phyloP scores from a whole-genome alignment of 768 basidiomycete species.

The Tephrocybe sp. region DNA sequence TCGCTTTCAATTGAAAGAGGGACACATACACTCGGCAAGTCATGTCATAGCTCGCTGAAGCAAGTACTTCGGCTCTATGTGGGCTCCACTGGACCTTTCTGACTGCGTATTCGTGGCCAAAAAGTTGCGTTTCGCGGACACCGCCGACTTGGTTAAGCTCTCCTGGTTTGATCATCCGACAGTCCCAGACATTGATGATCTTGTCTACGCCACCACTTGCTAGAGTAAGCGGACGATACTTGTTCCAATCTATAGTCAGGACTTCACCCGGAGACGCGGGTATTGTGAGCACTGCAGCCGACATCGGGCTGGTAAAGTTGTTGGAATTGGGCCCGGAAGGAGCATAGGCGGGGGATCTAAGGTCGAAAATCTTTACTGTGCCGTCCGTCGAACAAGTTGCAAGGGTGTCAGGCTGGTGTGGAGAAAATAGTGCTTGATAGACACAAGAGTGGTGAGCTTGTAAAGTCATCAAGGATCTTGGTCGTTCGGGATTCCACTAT shows the following conservation, averaged over 20 bases:
- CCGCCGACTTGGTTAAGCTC: conserved; percentile 64
- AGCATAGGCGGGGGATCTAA: conserved; percentile 61
- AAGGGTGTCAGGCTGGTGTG: conserved; percentile 79
- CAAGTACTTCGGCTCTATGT: conserved; percentile 67
- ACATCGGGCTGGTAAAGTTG: conserved; percentile 62
- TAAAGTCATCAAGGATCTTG: conserved; percentile 75
- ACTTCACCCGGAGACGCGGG: conserved; percentile 79
- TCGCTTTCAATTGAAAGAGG: conserved; percentile 1
- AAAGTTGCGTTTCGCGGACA: conserved; percentile 62
- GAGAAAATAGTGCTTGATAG: conserved; percentile 90
- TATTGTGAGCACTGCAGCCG: conserved; percentile 70
- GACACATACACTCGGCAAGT: conserved; percentile 80
- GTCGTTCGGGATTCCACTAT: conserved; percentile 86
- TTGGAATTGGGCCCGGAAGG: conserved; percentile 47
- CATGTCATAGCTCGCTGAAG: conserved; percentile 88
- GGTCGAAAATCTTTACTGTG: conserved; percentile 78
- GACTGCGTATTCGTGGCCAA: conserved; percentile 89
- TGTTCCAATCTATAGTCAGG: conserved; percentile 88
- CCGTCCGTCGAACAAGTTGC: conserved; percentile 89
- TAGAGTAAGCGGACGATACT: conserved; percentile 75
- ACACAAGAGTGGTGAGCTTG: conserved; percentile 84
- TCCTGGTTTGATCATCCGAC: conserved; percentile 72
- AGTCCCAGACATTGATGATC: conserved; percentile 77
- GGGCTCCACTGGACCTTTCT: conserved; percentile 89
- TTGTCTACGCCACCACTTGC: conserved; percentile 83